Conservation (phyloP, 2,329 filamentous ascomycete genomes). For the Colletotrichum sp. region DNA sequence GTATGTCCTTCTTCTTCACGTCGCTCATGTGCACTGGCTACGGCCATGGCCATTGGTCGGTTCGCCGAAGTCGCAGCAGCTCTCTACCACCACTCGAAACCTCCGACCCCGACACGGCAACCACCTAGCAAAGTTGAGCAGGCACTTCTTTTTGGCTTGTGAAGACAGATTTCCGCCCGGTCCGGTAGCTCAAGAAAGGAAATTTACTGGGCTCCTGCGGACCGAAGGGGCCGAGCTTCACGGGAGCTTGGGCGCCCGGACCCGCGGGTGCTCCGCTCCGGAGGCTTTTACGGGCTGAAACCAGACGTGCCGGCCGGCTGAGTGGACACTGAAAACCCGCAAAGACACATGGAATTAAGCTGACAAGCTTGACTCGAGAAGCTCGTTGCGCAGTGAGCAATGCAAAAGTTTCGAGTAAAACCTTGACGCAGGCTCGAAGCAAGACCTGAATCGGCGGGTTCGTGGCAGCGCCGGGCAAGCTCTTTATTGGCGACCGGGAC, state of each 20-base stretch:
- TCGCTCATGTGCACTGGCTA: neutral
- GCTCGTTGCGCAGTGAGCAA: neutral
- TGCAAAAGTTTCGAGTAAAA: neutral
- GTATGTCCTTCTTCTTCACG: neutral
- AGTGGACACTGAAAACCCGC: neutral
- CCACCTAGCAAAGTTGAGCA: neutral
- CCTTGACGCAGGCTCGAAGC: neutral
- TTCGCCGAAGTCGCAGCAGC: neutral
- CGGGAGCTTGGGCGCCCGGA: neutral
- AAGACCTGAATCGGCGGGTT: neutral
- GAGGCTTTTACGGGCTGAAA: neutral
- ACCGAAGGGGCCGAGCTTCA: neutral
- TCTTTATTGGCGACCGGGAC: neutral
- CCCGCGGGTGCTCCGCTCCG: slow-evolving; percentile 1
- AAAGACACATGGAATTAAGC: neutral
- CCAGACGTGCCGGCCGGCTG: neutral
- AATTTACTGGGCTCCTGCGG: neutral
- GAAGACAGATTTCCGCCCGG: neutral
- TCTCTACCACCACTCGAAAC: neutral
- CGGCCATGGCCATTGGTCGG: neutral
- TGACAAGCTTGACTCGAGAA: neutral
- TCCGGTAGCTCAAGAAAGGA: too few relatives aligned
- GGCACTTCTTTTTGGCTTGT: neutral
- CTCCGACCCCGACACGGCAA: neutral
- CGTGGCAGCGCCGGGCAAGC: neutral